phyloP scores from a whole-genome alignment of 805 yeast genomes.

The Candida vaughaniae region DNA sequence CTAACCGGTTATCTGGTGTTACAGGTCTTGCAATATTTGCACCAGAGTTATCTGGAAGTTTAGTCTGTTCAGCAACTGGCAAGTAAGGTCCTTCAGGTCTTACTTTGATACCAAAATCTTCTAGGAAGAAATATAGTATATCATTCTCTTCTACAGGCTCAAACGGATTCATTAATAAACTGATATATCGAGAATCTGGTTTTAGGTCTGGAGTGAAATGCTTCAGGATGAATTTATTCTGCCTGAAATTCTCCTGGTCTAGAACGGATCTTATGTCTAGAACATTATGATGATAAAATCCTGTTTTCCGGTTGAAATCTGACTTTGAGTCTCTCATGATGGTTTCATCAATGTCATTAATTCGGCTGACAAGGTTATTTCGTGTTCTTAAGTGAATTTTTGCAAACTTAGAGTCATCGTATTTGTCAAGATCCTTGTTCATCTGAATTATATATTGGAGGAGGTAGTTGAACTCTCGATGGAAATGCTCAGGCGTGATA shows the following conservation, averaged over 20 bases:
- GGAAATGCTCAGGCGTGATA: conserved; percentile 31
- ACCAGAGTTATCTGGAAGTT: too few species aligned
- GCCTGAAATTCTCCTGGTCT: conserved; percentile 24
- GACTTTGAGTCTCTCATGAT: conserved; percentile 22
- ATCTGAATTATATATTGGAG: conserved; percentile 33
- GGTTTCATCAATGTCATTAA: conserved; percentile 33
- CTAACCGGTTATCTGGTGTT: too few species aligned
- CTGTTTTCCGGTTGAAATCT: conserved; percentile 25
- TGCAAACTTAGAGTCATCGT: conserved; percentile 12
- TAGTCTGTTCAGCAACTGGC: too few species aligned
- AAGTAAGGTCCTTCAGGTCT: neutral
- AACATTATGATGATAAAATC: conserved; percentile 19
- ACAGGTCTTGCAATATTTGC: too few species aligned
- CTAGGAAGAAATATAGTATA: conserved; percentile 5
- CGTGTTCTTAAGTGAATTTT: conserved; percentile 19
- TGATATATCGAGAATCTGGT: conserved; percentile 8
- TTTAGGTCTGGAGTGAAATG: conserved; percentile 10
- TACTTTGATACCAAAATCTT: conserved; percentile 10
- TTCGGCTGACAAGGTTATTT: conserved; percentile 26
- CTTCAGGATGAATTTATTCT: conserved; percentile 12
- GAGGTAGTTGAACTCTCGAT: conserved; percentile 36
- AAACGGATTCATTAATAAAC: conserved; percentile 10
- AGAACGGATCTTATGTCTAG: conserved; percentile 20
- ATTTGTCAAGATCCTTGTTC: conserved; percentile 24
- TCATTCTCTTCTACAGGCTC: conserved; percentile 12